Evolutionary conservation across 1,284 basidiomycete species (phyloP).

Genomic region (Hypsizygus ulmarius): DNA sequence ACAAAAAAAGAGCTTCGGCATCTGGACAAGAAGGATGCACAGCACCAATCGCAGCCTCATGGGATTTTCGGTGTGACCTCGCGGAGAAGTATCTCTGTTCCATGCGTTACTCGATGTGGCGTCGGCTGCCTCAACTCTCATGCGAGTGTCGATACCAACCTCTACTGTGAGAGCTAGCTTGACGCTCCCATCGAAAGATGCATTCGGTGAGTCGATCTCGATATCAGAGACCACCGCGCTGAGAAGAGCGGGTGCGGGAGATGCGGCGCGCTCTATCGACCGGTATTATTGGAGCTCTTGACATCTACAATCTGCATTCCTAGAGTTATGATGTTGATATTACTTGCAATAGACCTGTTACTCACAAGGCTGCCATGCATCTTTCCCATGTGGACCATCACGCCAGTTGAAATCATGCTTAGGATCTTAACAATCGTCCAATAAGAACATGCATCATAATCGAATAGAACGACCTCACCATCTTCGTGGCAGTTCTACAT

Average conservation of each 20-base stretch:
- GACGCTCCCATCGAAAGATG: constrained; percentile 27
- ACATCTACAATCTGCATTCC: constrained; percentile 32
- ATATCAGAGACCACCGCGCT: constrained; percentile 18
- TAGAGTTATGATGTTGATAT: not conserved
- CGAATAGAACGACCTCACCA: constrained; percentile 19
- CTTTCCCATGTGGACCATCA: constrained; percentile 32
- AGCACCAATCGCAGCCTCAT: constrained; percentile 16
- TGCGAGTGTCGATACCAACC: constrained; percentile 15
- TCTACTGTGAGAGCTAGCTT: constrained; percentile 30
- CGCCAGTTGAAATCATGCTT: constrained; percentile 34
- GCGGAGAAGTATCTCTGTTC: not conserved
- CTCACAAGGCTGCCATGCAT: constrained; percentile 32
- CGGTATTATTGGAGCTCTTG: constrained; percentile 26
- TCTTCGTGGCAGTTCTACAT: constrained; percentile 33
- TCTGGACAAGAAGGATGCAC: constrained; percentile 11
- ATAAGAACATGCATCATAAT: not conserved
- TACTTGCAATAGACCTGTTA: not conserved
- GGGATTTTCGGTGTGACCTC: not conserved
- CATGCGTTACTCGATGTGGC: constrained; percentile 21
- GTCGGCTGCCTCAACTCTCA: constrained; percentile 16
- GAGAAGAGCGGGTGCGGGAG: constrained; percentile 25
- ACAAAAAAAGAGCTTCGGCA: constrained; percentile 20
- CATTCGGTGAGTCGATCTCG: constrained; percentile 28
- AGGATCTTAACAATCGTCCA: constrained; percentile 21
- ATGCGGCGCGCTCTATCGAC: constrained; percentile 29